phyloP scores from a whole-genome alignment of 257 asterid genomes.

The Solanum stenotomum region DNA sequence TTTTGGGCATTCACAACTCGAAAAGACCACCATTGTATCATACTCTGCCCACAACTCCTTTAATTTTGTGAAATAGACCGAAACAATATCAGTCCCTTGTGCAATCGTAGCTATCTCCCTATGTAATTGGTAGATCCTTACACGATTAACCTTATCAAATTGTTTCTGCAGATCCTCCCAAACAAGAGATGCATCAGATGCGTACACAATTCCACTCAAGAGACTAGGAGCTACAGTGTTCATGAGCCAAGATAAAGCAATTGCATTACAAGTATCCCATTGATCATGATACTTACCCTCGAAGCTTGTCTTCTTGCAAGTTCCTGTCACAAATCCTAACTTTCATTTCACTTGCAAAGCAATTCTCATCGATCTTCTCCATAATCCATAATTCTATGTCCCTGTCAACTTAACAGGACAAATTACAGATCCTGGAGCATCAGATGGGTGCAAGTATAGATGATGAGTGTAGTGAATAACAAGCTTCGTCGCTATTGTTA shows the following conservation, averaged over 20 bases:
- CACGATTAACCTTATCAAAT: not conserved
- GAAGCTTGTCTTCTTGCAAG: not conserved
- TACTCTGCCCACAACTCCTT: too few species aligned
- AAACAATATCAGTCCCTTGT: too few species aligned
- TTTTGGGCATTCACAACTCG: too few species aligned
- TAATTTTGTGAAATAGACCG: too few species aligned
- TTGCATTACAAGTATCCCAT: not conserved
- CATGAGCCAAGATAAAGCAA: not conserved
- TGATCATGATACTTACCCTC: not conserved
- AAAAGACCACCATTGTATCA: too few species aligned
- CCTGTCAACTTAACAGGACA: not conserved
- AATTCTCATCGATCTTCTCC: not conserved
- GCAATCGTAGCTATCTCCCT: not conserved
- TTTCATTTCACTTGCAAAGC: not conserved
- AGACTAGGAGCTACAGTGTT: not conserved
- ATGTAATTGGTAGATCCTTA: not conserved
- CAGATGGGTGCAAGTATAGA: not conserved
- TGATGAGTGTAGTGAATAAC: not conserved
- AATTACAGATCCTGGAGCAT: not conserved
- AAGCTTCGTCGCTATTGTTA: not conserved
- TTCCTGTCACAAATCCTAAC: not conserved
- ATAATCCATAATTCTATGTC: not conserved
- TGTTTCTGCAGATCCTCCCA: not conserved
- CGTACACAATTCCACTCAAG: not conserved
- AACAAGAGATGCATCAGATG: too few species aligned